A percentile compares a stretch with the other conserved stretches of the same genome.
Conservation (phyloP, 192 early-diverging fungal species). For the Mortierella antarctica region DNA sequence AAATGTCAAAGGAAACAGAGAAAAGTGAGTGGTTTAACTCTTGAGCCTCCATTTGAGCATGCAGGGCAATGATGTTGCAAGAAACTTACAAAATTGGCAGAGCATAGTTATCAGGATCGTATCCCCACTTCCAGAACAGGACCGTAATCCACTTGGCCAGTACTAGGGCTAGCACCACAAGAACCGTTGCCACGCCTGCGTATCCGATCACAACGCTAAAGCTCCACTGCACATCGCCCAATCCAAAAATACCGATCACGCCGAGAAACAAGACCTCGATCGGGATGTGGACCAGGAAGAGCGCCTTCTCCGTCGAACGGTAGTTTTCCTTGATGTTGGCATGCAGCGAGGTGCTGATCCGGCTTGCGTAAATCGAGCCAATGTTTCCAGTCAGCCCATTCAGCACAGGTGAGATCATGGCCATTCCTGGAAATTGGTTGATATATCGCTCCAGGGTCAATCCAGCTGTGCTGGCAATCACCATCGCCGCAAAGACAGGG, state of each 20-base stretch:
- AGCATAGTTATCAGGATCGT: conserved; percentile 83
- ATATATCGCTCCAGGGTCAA: conserved; percentile 75
- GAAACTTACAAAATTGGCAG: conserved; percentile 68
- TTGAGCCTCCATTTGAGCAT: neutral
- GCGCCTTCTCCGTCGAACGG: conserved; percentile 64
- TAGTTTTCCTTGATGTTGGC: conserved; percentile 58
- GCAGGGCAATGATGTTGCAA: neutral
- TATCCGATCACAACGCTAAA: conserved; percentile 29
- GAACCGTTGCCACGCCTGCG: conserved; percentile 11
- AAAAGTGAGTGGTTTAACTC: neutral
- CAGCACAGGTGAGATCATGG: conserved; percentile 75
- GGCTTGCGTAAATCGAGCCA: conserved; percentile 80
- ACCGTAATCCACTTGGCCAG: conserved; percentile 69
- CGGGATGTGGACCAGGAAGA: conserved; percentile 77
- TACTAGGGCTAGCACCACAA: conserved; percentile 61
- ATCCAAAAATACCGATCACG: conserved; percentile 25
- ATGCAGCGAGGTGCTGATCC: conserved; percentile 81
- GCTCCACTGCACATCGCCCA: conserved; percentile 50
- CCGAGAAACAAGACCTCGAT: conserved; percentile 73
- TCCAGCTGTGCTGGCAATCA: conserved; percentile 76
- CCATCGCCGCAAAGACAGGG: conserved; percentile 80
- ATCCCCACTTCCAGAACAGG: conserved; percentile 69
- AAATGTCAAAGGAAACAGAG: conserved; percentile 27
- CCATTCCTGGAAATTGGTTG: conserved; percentile 71
- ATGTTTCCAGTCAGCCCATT: conserved; percentile 82